Conservation (phyloP, 1,284 basidiomycete species). For the Apiotrichum sp. region DNA sequence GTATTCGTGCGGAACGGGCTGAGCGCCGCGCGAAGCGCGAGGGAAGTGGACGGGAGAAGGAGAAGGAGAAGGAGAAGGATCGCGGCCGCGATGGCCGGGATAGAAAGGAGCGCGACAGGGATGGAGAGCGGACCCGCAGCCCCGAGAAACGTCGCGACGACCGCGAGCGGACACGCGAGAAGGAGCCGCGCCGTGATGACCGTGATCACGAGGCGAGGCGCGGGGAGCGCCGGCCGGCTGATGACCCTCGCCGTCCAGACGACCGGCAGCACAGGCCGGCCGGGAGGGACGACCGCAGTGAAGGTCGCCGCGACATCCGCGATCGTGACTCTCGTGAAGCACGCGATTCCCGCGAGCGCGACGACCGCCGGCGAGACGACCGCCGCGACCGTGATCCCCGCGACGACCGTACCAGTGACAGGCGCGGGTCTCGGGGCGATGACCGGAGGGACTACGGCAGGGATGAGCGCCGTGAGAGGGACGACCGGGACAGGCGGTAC, state of each 20-base stretch:
- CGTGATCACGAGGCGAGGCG: not conserved
- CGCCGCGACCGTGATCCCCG: not conserved
- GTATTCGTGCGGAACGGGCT: slow-evolving; percentile 16
- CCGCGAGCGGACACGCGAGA: not conserved
- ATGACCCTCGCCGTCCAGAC: not conserved
- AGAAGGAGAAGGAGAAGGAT: slow-evolving; percentile 7
- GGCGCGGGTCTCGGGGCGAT: not conserved
- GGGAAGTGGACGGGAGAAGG: slow-evolving; percentile 4
- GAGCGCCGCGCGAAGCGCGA: slow-evolving; percentile 15
- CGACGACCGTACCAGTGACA: not conserved
- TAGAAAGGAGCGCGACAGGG: not conserved
- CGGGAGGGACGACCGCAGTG: not conserved
- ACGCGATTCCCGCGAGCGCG: not conserved
- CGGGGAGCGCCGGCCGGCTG: not conserved
- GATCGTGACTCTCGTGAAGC: slow-evolving; percentile 1
- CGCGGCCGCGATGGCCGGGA: not conserved
- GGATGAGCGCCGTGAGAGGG: not conserved
- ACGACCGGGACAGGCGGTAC: slow-evolving; percentile 1
- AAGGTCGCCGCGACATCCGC: not conserved
- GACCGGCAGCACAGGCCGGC: not conserved
- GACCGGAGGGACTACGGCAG: too few species aligned
- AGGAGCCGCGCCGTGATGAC: not conserved
- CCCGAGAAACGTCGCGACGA: not conserved
- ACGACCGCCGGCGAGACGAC: not conserved
- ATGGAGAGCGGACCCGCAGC: slow-evolving; percentile 3